Conservation (phyloP, 257 asterid species). For the Cinchona pubescens region DNA sequence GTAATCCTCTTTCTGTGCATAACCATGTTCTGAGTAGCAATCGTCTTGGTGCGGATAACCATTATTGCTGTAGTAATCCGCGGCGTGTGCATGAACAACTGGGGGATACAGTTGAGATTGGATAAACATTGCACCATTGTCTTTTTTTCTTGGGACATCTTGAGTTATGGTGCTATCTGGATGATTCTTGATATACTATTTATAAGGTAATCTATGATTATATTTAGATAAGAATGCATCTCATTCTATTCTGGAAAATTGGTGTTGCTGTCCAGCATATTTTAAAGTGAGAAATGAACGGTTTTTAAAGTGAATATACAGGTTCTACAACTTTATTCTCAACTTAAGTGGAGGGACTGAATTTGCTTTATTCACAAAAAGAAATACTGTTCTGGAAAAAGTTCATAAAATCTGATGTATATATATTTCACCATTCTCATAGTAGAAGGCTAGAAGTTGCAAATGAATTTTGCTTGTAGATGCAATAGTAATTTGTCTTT, state of each 20-base stretch:
- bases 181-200: constrained; percentile 9
- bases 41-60: neutral
- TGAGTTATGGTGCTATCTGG: neutral
- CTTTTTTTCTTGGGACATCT: neutral
- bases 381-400: too few relatives aligned
- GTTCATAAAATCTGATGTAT: too few relatives aligned
- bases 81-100: neutral
- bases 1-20: constrained; percentile 12
- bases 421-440: neutral
- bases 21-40: constrained; percentile 1
- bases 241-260: constrained; percentile 6
- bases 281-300: neutral
- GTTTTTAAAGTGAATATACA: neutral
- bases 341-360: neutral
- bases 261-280: neutral
- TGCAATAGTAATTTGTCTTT: too few relatives aligned
- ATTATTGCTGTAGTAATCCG: neutral
- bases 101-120: constrained; percentile 2
- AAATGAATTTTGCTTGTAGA: neutral
- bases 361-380: too few relatives aligned
- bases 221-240: constrained; percentile 17
- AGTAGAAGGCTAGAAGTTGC: neutral
- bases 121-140: constrained; percentile 34
- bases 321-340: neutral
- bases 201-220: constrained; percentile 14